Evolutionary conservation across 2,329 filamentous ascomycete species (phyloP).

Genomic region (Neonectria faginata): DNA sequence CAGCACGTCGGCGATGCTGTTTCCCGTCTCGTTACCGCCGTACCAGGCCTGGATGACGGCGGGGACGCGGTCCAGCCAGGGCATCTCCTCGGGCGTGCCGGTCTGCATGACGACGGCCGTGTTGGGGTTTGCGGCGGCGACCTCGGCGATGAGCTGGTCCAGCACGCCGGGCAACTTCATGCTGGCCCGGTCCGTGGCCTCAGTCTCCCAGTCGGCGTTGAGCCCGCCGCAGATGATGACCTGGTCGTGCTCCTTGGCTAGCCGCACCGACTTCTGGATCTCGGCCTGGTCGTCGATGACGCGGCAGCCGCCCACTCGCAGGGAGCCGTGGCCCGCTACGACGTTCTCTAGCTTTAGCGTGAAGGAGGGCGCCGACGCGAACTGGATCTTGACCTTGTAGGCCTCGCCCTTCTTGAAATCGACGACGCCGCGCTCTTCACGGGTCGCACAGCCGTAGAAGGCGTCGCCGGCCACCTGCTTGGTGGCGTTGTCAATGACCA

Average conservation of each 20-base stretch:
- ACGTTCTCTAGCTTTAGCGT: constrained; percentile 64
- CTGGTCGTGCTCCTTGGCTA: constrained; percentile 78
- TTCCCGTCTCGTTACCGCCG: constrained; percentile 87
- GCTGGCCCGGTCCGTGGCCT: constrained; percentile 81
- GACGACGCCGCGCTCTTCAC: constrained; percentile 71
- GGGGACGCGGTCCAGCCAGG: constrained; percentile 68
- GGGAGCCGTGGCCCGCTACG: constrained; percentile 68
- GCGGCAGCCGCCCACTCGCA: constrained; percentile 71
- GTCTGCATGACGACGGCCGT: constrained; percentile 82
- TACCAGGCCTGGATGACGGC: constrained; percentile 85
- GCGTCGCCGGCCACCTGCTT: constrained; percentile 71
- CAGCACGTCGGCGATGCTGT: constrained; percentile 81
- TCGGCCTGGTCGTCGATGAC: constrained; percentile 68
- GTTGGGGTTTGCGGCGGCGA: constrained; percentile 74
- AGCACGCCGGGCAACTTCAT: constrained; percentile 80
- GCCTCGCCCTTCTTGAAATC: constrained; percentile 68
- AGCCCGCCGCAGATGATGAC: constrained; percentile 83
- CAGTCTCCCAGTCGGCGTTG: constrained; percentile 85
- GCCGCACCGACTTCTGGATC: constrained; percentile 73
- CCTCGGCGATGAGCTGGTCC: constrained; percentile 75
- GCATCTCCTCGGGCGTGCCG: constrained; percentile 80
- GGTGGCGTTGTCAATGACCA: constrained; percentile 74
- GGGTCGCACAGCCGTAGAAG: constrained; percentile 74
- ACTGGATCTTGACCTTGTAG: constrained; percentile 70
- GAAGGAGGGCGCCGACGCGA: constrained; percentile 68